Evolutionary conservation across 202 grass and related monocot genomes (phyloP), one percentile per base, ranked within the genome.

Genomic region (Panicum hallii): DNA sequence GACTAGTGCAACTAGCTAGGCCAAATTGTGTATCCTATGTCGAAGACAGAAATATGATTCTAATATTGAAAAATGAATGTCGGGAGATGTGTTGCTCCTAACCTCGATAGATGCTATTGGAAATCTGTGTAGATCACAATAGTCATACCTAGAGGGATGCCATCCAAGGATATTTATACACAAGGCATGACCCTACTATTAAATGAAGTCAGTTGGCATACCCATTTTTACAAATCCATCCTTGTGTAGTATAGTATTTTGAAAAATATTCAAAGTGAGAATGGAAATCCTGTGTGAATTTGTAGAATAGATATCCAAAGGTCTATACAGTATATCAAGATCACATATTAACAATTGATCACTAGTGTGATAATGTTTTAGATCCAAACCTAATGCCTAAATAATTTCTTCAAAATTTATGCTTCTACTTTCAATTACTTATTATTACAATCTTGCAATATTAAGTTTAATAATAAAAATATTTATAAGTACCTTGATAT

Each of bases 131-230:
- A 66, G 57, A 26, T 10, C 48, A 72, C 56, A 65, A 5, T 54
- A 62, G 47, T 64, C 26, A 55, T 30, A 66, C 38, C 38, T 14
- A 70, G 26, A n/a, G 20, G 71, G 66, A 19, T 58, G 57, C 5
- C n/a, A 32, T 50, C 20, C 5, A 30, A 17, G 69, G 48, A 20
- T 82, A 79, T 83, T 90, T 90, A 86, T 86, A 12, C 40, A 23
- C 0, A 50, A 7, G 47, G 38, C 19, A 19, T 34, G 36, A 26
- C 53, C 38, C 16, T 17, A 44, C 2, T 78, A 61, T 78, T 89
- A 61, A 86, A 50, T 52, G 75, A 74, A 74, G 41, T 49, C 23
- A 60, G 1, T 44, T 14, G 12, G 41, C 9, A n/a, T 46, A 66
- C 10, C 32, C n/a, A 58, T 42, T 20, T 67, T 88, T 2, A 9